Conservation (phyloP, 352 stramenopile species). For the Pilasporangium apinafurcum region DNA sequence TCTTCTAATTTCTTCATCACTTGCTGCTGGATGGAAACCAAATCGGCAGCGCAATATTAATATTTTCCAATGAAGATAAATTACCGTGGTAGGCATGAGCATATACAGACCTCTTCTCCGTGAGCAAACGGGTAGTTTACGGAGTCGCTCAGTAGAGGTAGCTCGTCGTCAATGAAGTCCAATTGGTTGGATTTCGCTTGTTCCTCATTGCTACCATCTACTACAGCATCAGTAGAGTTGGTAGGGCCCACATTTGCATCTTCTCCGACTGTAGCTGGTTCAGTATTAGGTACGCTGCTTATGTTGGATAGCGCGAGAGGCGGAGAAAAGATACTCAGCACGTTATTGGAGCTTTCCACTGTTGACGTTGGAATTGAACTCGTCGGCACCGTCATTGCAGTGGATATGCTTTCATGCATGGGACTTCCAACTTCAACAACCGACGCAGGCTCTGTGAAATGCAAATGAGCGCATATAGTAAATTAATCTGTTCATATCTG, state of each 20-base stretch:
- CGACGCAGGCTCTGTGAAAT: conserved; percentile 21
- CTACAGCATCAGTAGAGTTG: not conserved
- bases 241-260: conserved; percentile 7
- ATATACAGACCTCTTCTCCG: conserved; percentile 59
- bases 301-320: conserved; percentile 2
- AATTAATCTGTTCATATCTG: not conserved
- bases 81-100: not conserved
- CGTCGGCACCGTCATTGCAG: conserved; percentile 26
- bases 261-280: conserved; percentile 19
- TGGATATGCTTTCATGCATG: conserved; percentile 15
- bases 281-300: conserved; percentile 9
- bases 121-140: conserved; percentile 70
- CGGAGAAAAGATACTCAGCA: conserved; percentile 76
- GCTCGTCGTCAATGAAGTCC: conserved; percentile 70
- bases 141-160: conserved; percentile 60
- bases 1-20: conserved; percentile 87
- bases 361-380: conserved; percentile 4
- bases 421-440: conserved; percentile 44
- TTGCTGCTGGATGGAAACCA: conserved; percentile 42
- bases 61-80: not conserved
- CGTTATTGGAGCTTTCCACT: conserved; percentile 34
- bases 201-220: not conserved
- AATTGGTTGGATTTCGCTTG: conserved; percentile 14
- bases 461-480: not conserved
- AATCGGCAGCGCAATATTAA: conserved; percentile 13